Base-by-base conservation (phyloP, 2,329 filamentous ascomycete genomes). In the Paradendryphiella salina region DNA sequence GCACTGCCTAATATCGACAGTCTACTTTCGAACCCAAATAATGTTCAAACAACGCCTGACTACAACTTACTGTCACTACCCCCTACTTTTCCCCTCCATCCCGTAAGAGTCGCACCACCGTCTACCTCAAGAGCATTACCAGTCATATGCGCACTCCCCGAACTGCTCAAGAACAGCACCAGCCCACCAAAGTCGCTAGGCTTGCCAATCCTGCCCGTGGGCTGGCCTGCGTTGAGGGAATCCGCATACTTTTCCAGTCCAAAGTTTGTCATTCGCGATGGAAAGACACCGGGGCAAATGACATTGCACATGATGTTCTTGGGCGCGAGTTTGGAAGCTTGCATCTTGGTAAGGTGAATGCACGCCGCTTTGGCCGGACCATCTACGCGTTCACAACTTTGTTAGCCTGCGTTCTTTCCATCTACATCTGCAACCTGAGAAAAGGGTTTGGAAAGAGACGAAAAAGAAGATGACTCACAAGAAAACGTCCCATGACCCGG, bases 191-290 rank as follows among this genome's bases (percentile, higher is more conserved):
- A 79, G 54, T 80, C 77, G 47, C 73, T 71, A 1, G 77, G 77
- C 58, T 75, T 78, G 3, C 77, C 77, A 26, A 79, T 71, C 13
- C 77, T 63, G 1, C 77, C 77, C 9, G 73, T 77, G 1, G 77
- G 77, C 64, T 80, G 77, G 5, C 72, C 69, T 0, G 70, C 57
- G 35, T 77, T 73, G 15, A 84, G 73, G 1, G 72, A 71, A 33
- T 82, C 78, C 42, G 75, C 73, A 46, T 76, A 80, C 46, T 77
- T 75, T 26, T 79, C 67, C 37, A 84, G 68, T 0, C 79, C 80
- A 26, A 77, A 80, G n/a, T 73, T 76, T 56, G 80, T 81, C 79
- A 82, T 82, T 38, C 80, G 78, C 23, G 76, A 79, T 36, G 80
- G 73, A 57, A 82, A 82, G 11, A 76, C 73, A n/a, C 75, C 75